These are phyloP conservation scores for Artemisia annua DNA, from an alignment of 129 eudicot species.

Conservation along the genomic window DNA sequence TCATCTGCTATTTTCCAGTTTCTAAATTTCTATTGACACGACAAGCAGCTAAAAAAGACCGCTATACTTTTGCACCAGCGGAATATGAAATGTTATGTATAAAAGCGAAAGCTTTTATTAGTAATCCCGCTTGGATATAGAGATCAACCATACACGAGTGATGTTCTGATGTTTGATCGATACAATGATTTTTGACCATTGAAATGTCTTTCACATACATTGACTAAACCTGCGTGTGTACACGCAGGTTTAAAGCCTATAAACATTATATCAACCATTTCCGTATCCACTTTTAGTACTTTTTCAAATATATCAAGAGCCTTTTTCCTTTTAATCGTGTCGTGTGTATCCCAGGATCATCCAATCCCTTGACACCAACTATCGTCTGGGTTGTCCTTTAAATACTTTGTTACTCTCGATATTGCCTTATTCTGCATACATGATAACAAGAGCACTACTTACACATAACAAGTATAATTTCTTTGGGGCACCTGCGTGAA, in stretches of 20 bases:
- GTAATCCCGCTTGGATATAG: constrained; percentile 80
- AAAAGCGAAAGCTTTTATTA: constrained; percentile 65
- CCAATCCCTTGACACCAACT: constrained; percentile 81
- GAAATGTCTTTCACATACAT: constrained; percentile 72
- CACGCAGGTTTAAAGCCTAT: constrained; percentile 86
- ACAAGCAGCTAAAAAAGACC: constrained; percentile 81
- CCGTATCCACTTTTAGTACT: constrained; percentile 45
- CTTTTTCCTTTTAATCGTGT: constrained; percentile 69
- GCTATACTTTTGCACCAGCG: constrained; percentile 75
- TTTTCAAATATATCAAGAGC: constrained; percentile 74
- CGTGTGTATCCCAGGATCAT: constrained; percentile 87
- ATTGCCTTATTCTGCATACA: constrained; percentile 85
- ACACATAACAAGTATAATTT: constrained; percentile 61
- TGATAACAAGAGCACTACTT: constrained; percentile 84
- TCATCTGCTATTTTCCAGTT: constrained; percentile 76
- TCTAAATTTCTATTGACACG: constrained; percentile 71
- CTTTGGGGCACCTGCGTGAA: constrained; percentile 65
- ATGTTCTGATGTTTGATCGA: constrained; percentile 68
- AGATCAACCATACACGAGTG: constrained; percentile 93
- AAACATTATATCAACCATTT: constrained; percentile 75
- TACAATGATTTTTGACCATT: constrained; percentile 64
- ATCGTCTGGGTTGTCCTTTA: constrained; percentile 63
- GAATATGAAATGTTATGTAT: constrained; percentile 69
- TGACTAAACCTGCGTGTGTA: constrained; percentile 77
- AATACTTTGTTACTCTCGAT: constrained; percentile 72